Base-by-base conservation (phyloP, 2,329 filamentous ascomycete genomes). In the Trichoderma pleuroti region DNA sequence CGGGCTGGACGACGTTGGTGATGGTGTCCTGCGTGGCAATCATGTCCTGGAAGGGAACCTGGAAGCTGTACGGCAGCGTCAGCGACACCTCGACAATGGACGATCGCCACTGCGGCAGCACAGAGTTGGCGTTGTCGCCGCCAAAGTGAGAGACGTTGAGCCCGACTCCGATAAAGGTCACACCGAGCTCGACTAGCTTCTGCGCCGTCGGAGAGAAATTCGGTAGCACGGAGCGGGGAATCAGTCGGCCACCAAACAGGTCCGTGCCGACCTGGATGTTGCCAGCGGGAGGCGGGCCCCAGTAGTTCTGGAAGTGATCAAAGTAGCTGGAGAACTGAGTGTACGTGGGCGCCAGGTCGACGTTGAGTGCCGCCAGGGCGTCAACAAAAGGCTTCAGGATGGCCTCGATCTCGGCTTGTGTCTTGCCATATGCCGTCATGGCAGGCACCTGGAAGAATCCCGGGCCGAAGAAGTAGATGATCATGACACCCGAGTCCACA, bases 401-500 rank as follows among this genome's bases (percentile, higher is more conserved):
- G 1, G 73, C 75, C 7, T 80, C 76, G n/a, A 71, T 70, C 3
- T 84, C 76, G 28, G 85, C 76, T 9, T 76, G 76, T 0, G 80
- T 81, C 42, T 84, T 82, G 69, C 82, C 79, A n/a, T 83, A 85
- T 0, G 79, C 80, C 0, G 84, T 86, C 12, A 87, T 73, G 4
- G 83, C 81, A 6, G 79, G 78, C 52, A 87, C 80, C 6, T 75
- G 69, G 72, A 87, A 85, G 70, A 77, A 80, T 9, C 76, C 75
- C 68, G 82, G 80, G 65, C 78, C 82, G 68, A 84, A 81, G 70
- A 77, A 80, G 76, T 82, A 86, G n/a, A 84, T 78, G 32, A 81
- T 77, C 78, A 83, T 85, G 36, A 80, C 80, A 8, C 86, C 86
- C 0, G 80, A 78, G 68, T 87, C 86, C 11, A 85, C 79, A 52